Conservation (phyloP, 2,329 filamentous ascomycete genomes). For the Colletotrichum echinochloae region DNA sequence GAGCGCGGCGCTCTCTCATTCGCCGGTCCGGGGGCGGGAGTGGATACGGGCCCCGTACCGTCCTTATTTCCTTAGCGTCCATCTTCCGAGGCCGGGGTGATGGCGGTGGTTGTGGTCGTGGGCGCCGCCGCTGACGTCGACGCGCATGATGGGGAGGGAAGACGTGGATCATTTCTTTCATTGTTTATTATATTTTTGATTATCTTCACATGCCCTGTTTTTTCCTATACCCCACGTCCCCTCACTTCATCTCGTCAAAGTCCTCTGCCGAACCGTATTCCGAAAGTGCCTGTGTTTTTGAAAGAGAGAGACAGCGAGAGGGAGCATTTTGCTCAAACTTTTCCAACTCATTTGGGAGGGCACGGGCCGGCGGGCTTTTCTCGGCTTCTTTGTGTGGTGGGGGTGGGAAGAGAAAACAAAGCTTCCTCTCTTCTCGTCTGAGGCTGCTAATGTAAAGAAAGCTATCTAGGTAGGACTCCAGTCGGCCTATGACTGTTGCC, state of each 20-base stretch:
- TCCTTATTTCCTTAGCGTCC: background rate
- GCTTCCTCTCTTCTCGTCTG: too few relatives aligned
- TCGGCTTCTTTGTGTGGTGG: background rate
- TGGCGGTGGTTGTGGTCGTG: too few relatives aligned
- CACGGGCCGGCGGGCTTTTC: background rate
- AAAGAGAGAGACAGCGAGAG: too few relatives aligned
- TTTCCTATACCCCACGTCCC: too few relatives aligned
- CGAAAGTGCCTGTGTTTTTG: too few relatives aligned
- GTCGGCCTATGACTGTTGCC: too few relatives aligned
- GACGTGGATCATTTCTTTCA: background rate
- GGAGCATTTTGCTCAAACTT: too few relatives aligned
- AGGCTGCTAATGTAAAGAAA: too few relatives aligned
- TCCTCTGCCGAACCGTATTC: too few relatives aligned
- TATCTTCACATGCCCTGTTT: background rate
- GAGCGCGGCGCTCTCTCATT: background rate
- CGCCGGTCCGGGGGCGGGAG: background rate
- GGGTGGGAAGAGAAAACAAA: too few relatives aligned
- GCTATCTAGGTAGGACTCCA: too few relatives aligned
- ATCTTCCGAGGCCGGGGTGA: background rate
- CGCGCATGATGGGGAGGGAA: slow-evolving; percentile 5
- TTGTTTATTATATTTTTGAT: background rate
- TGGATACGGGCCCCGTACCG: background rate
- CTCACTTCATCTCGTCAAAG: background rate
- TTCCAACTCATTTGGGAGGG: too few relatives aligned
- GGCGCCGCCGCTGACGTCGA: slow-evolving; percentile 32